Evolutionary conservation across 345 rosid genomes (phyloP).

Genomic region (Lepidium didymum): DNA sequence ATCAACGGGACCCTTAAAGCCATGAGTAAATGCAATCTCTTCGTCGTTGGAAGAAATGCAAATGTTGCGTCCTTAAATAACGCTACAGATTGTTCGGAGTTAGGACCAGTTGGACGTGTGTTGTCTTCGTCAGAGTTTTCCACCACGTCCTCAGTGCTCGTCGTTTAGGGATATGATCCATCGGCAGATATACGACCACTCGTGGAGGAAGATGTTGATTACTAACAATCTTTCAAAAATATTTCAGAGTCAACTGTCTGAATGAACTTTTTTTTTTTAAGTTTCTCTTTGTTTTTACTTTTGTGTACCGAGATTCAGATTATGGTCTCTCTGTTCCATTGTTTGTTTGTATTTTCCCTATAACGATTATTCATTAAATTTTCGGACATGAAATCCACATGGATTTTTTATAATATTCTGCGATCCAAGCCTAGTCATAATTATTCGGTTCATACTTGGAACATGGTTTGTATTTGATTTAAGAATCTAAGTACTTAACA

Average conservation of each 20-base stretch:
- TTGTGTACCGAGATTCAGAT: background rate
- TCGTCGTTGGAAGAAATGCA: conserved; percentile 39
- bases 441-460: too few species aligned
- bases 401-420: too few species aligned
- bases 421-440: too few species aligned
- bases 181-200: conserved; percentile 25
- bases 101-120: conserved; percentile 43
- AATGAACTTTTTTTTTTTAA: background rate
- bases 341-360: background rate
- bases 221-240: conserved; percentile 8
- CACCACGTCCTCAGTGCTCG: conserved; percentile 37
- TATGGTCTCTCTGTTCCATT: background rate
- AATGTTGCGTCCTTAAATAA: conserved; percentile 22
- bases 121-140: conserved; percentile 42
- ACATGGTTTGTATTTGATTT: too few species aligned
- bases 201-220: conserved; percentile 16
- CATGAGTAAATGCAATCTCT: conserved; percentile 33
- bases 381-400: background rate
- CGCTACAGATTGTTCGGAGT: conserved; percentile 36
- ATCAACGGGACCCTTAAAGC: conserved; percentile 22
- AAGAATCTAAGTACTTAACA: too few species aligned
- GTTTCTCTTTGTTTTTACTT: background rate
- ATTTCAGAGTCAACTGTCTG: conserved; percentile 9
- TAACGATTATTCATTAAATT: conserved; percentile 7
- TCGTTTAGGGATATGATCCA: conserved; percentile 38